Base-by-base conservation (phyloP, 345 rosid species). In the Aegle marmelos region DNA sequence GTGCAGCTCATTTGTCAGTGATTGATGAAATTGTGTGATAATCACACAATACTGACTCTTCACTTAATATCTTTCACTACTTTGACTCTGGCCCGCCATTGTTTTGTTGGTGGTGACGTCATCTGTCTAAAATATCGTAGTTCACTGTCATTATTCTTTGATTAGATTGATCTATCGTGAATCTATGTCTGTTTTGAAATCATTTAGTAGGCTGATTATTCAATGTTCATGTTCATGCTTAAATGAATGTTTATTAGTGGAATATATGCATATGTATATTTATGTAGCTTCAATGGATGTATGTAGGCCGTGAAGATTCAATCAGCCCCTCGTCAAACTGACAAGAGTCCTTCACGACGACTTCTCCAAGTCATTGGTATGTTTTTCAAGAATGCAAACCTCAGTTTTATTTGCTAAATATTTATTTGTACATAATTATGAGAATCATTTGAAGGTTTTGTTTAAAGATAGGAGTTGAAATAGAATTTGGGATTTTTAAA, bases 311-410 rank as follows among this genome's bases (percentile, higher is more conserved):
- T 61, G 62, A 94, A 94, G 86, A 82, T 76, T 82, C 99, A 88
- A 77, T 75, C 92, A 50, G 82, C 82, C 69, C 88, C 88, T 67
- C 90, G 93, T 79, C 89, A 86, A 25, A 79, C 85, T 73, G 86
- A 90, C 56, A 94, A 91, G 85, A 79, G 76, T 80, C 87, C 97
- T 39, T 90, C 95, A 58, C 88, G 53, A 33, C 89, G 95, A 60
- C 94, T 92, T 83, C 91, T 96, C 68, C 97, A 90, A 85, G 93
- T 96, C 85, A 89, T 90, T 78, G 98, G 99, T 96, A 89, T 76
- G 91, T 72, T 79, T 69, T 36, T 59, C 41, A n/a, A 45, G 39
- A 53, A 7, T 63, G 7, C 24, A n/a, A 17, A 31, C 45, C 62
- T 69, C 3, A 16, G 6, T 50, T 58, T 31, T 21, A 19, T 30